Evolutionary conservation across 495 filamentous ascomycete genomes (phyloP).

Genomic region (Pseudotulostoma volvatum): DNA sequence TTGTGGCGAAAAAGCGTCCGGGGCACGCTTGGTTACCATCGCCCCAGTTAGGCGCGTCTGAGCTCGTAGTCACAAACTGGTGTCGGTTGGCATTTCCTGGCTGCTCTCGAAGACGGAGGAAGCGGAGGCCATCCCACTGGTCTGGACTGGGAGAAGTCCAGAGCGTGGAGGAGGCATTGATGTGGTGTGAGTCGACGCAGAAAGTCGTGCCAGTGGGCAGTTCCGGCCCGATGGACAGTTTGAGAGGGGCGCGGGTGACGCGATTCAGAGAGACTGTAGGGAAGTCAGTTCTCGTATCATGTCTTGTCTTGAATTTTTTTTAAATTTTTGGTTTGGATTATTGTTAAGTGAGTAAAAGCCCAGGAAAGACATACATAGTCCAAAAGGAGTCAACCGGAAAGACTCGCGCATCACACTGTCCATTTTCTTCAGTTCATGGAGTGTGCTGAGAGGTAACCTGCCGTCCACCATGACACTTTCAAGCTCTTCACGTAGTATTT

Average conservation of each 20-base stretch:
- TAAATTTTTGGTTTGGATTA: background rate
- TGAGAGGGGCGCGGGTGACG: conserved; percentile 5
- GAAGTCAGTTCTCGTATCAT: no score
- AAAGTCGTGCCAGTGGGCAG: conserved; percentile 8
- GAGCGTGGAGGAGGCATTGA: conserved; percentile 12
- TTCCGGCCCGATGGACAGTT: conserved; percentile 7
- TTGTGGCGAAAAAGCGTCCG: conserved; percentile 37
- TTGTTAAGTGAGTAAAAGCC: conserved; percentile 2
- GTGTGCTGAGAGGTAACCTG: conserved; percentile 21
- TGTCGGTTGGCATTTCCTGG: conserved; percentile 15
- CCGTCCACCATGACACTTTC: conserved; percentile 17
- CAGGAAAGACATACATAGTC: conserved; percentile 11
- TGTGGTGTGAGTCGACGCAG: conserved; percentile 3
- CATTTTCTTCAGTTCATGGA: conserved; percentile 27
- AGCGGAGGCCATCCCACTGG: conserved; percentile 38
- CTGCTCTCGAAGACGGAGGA: conserved; percentile 26
- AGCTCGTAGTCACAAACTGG: conserved; percentile 28
- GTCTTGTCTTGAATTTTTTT: no score
- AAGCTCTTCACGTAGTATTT: conserved; percentile 24
- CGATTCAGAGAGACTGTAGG: conserved; percentile 4
- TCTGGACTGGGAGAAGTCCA: conserved; percentile 16
- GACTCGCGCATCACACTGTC: conserved; percentile 32
- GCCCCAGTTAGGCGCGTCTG: conserved; percentile 33
- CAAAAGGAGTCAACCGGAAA: conserved; percentile 19
- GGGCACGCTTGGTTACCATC: conserved; percentile 34